Base-by-base conservation (phyloP, 495 filamentous ascomycete species). In the Sordaria brevicollis region DNA sequence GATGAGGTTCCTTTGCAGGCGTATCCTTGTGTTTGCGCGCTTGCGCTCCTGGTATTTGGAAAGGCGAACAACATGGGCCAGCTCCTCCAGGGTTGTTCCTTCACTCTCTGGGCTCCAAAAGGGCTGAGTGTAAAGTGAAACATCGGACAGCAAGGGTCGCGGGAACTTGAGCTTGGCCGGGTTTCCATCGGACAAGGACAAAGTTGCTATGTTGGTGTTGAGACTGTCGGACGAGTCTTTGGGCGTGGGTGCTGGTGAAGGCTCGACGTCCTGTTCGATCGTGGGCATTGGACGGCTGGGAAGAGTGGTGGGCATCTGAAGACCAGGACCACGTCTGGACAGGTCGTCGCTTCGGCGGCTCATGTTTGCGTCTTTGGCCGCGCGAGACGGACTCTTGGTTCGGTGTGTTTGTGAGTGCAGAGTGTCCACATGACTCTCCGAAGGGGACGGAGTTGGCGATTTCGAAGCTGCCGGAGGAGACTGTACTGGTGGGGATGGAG, bases 11-110 rank as follows among this genome's bases (percentile, higher is more conserved):
- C 88, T 81, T 69, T 91, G 88, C 41, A 92, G 83, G 70, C 91
- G 87, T 66, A 87, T 82, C 67, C 89, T 86, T 17, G 87, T 87
- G 74, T 90, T 89, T 70, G 83, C 79, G 78, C 89, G 85, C 79
- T 90, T 88, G 81, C 88, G 87, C 82, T 90, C 89, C 76, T 92
- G 91, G 78, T 92, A 91, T 70, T 86, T 87, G 74, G 89, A 89
- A 67, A 91, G 80, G 57, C 89, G 85, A 71, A 91, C 88, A 68
- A 92, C 74, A 76, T 90, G 88, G 39, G 91, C 89, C 68, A 93
- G 85, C 76, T 92, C 89, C 75, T 89, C 85, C 65, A 93, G 81
- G 29, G 88, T 88, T 38, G 89, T 91, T 39, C 86, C 82, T 35
- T 85, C 82, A 36, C 75, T 78, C 62, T 85, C 80, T 57, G 81